Evolutionary conservation across 2,329 filamentous ascomycete genomes (phyloP).

Genomic region (Volutella citrinella): DNA sequence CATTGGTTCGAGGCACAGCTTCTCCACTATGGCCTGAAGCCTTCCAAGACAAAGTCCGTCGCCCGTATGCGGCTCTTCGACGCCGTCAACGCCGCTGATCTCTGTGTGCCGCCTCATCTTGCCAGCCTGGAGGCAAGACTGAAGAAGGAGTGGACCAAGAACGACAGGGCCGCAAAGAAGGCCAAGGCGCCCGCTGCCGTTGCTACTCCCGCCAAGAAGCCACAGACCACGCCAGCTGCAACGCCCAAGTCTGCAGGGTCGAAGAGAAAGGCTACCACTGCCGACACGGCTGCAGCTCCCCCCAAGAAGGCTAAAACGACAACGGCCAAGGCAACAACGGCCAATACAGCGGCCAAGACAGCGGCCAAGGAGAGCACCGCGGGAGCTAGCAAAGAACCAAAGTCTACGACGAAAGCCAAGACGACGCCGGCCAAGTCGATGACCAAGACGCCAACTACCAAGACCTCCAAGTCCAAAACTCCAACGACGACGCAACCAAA

Average conservation of each 20-base stretch:
- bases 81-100: constrained; percentile 45
- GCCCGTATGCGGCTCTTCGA: constrained; percentile 59
- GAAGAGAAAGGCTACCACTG: not conserved
- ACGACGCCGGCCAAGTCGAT: constrained; percentile 2
- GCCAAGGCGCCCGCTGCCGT: not conserved
- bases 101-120: constrained; percentile 49
- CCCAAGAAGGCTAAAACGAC: constrained; percentile 1
- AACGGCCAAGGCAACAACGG: constrained; percentile 1
- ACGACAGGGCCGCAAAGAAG: constrained; percentile 47
- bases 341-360: constrained; percentile 1
- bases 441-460: constrained; percentile 2
- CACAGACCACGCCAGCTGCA: constrained; percentile 5
- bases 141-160: constrained; percentile 55
- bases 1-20: constrained; percentile 64
- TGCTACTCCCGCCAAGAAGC: constrained; percentile 13
- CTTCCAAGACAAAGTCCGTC: constrained; percentile 55
- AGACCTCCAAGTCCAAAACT: no score
- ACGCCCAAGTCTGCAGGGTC: constrained; percentile 1
- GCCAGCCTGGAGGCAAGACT: constrained; percentile 49
- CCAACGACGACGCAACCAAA: no score
- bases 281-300: not conserved
- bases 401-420: no score
- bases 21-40: constrained; percentile 57
- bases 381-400: no score
- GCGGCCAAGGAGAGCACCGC: constrained; percentile 2